A percentile compares a stretch with the other conserved stretches of the same genome.
phyloP scores from a whole-genome alignment of 2,329 filamentous ascomycete genomes.

The Epichloe aotearoae region DNA sequence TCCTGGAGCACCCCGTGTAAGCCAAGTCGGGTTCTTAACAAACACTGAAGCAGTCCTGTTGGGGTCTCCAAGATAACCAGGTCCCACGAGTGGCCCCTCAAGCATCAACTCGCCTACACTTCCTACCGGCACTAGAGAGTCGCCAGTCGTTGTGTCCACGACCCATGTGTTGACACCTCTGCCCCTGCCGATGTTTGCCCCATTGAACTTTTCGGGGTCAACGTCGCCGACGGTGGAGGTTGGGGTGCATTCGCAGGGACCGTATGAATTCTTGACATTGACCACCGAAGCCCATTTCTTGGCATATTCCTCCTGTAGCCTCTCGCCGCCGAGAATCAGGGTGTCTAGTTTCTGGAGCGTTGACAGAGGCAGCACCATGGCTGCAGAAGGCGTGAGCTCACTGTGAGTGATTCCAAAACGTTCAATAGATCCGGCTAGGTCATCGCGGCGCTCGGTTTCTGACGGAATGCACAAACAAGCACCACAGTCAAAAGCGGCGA shows the following conservation, averaged over 20 bases:
- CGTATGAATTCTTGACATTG: conserved; percentile 3
- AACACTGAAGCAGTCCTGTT: conserved; percentile 7
- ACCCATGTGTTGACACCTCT: conserved; percentile 7
- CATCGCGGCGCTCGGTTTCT: conserved; percentile 2
- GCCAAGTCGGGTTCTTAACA: conserved; percentile 20
- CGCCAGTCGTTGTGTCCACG: conserved; percentile 2
- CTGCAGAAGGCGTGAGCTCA: conserved; percentile 2
- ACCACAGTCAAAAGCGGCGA: conserved; percentile 9
- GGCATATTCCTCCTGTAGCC: background rate
- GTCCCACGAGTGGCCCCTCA: conserved; percentile 8
- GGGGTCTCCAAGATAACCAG: conserved; percentile 7
- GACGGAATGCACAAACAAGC: conserved; percentile 12
- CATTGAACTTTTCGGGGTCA: conserved; percentile 12
- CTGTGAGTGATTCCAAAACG: background rate
- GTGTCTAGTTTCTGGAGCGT: background rate
- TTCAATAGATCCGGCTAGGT: background rate
- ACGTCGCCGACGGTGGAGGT: conserved; percentile 6
- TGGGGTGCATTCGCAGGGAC: conserved; percentile 2
- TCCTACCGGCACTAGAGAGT: conserved; percentile 6
- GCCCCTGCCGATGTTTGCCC: conserved; percentile 8
- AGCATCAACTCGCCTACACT: conserved; percentile 7
- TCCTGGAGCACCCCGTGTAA: conserved; percentile 10
- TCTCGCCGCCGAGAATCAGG: conserved; percentile 3
- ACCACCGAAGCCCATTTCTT: conserved; percentile 1
- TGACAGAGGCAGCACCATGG: background rate